A percentile compares a stretch with the other conserved stretches of the same genome.
Conservation (phyloP, 2,329 filamentous ascomycete species). For the Botrytis pseudocinerea region DNA sequence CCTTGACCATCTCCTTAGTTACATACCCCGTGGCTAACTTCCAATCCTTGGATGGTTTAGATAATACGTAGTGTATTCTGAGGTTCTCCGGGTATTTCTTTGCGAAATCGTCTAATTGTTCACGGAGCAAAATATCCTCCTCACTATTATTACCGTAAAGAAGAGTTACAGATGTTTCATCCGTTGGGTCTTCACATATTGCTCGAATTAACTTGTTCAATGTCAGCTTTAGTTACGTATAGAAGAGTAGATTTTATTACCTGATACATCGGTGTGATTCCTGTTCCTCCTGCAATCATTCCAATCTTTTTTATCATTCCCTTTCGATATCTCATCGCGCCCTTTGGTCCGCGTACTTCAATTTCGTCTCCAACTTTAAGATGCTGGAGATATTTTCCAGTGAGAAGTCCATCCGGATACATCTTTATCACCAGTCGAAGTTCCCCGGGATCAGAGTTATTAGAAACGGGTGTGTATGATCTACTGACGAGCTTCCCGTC, state of each 20-base stretch:
- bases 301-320: constrained; percentile 49
- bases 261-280: constrained; percentile 58
- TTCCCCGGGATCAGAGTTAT: constrained; percentile 50
- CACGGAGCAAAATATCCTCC: constrained; percentile 58
- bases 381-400: constrained; percentile 49
- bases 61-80: constrained; percentile 56
- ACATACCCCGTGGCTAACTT: constrained; percentile 51
- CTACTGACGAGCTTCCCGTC: constrained; percentile 41
- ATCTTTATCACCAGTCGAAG: constrained; percentile 54
- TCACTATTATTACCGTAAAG: constrained; percentile 61
- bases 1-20: constrained; percentile 51
- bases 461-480: constrained; percentile 50
- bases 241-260: not conserved
- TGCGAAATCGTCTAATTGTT: constrained; percentile 57
- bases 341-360: constrained; percentile 56
- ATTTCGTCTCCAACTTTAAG: constrained; percentile 52
- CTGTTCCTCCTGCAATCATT: constrained; percentile 57
- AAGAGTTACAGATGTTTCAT: constrained; percentile 57
- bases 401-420: constrained; percentile 54
- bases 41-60: constrained; percentile 51
- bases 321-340: constrained; percentile 53
- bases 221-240: not conserved
- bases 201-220: constrained; percentile 55
- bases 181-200: constrained; percentile 60
- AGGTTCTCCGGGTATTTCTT: constrained; percentile 54